Evolutionary conservation across 345 rosid genomes (phyloP), one percentile per base, ranked within the genome.

Genomic region (Eucalyptus sp.): DNA sequence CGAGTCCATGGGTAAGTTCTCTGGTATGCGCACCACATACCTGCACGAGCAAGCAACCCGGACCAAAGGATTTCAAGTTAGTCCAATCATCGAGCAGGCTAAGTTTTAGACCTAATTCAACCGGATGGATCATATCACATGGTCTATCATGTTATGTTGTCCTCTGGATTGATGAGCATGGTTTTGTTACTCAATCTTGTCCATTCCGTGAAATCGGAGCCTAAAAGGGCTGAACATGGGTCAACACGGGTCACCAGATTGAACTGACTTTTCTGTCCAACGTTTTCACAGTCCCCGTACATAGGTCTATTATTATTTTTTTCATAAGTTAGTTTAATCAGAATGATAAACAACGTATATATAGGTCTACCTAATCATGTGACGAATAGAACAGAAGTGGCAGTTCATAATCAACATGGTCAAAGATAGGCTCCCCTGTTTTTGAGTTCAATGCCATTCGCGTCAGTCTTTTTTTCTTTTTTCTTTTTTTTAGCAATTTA

Each of bases 1-100:
- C 24, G 94, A 93, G 58, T 94, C 97, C 96, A 95, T 89, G 15
- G 96, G 93, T 83, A 95, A 89, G 89, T 87, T 92, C 64, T 95
- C 94, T 6, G 97, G 96, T 62, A 93, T 88, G 18, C 86, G 92
- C 68, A 95, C 96, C 80, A 94, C 95, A 25, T 89, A 93, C 92
- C 95, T 94, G 88, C 80, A 64, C 27, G 2, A 71, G 46, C 25
- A 16, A 18, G 81, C 11, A 2, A 68, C 43, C 80, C 43, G 24
- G 80, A 16, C 17, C 80, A 68, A 31, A 33, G 43, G 80, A 68
- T 33, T 51, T 51, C 54, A 51, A 51, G 54, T 51, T 51, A 51
- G 54, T 17, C 8, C 54, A 16, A 51, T 51, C 8, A 17, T 51
- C 15, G 13, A 71, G 46, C 25, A 17, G 20, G 44, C 11, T 31